These are phyloP conservation scores for Fusarium protoensiforme DNA, from an alignment of 2,329 filamentous ascomycete species.

Conservation along the genomic window DNA sequence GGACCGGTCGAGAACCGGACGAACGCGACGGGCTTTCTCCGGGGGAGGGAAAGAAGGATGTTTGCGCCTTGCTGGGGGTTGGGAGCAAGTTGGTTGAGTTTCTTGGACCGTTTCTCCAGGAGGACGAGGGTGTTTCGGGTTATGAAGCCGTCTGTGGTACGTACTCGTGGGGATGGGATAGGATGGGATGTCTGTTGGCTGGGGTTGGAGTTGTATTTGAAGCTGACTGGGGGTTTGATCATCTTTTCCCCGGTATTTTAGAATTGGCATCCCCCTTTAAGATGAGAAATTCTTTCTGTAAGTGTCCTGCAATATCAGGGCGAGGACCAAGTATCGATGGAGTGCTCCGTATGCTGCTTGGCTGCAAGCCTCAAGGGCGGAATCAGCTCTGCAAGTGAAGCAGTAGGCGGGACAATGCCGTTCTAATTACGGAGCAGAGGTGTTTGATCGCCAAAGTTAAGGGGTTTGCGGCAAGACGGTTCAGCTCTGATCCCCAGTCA, in stretches of 20 bases:
- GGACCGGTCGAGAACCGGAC: slow-evolving; percentile 3
- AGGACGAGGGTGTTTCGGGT: slow-evolving; percentile 8
- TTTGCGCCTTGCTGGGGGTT: background rate
- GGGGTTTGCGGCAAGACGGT: slow-evolving; percentile 24
- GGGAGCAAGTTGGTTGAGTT: slow-evolving; percentile 1
- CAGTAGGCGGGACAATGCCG: slow-evolving; percentile 24
- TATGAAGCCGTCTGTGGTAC: slow-evolving; percentile 14
- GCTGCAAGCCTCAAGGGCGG: background rate
- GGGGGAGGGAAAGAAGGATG: background rate
- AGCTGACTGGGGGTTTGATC: slow-evolving; percentile 4
- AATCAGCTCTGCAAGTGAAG: background rate
- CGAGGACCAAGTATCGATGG: background rate
- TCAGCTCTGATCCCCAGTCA: slow-evolving; percentile 3
- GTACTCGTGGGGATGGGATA: slow-evolving; percentile 19
- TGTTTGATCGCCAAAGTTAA: slow-evolving; percentile 38
- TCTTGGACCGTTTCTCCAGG: background rate
- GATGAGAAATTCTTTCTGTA: slow-evolving; percentile 5
- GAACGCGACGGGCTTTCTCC: background rate
- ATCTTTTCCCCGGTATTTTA: slow-evolving; percentile 30
- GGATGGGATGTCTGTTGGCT: slow-evolving; percentile 5
- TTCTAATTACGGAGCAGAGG: slow-evolving; percentile 18
- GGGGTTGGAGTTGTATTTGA: slow-evolving; percentile 9
- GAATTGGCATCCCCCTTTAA: slow-evolving; percentile 31
- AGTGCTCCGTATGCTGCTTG: background rate
- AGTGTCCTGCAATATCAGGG: background rate